Conservation (phyloP, 1,284 basidiomycete species). For the Pterulicium gracile region DNA sequence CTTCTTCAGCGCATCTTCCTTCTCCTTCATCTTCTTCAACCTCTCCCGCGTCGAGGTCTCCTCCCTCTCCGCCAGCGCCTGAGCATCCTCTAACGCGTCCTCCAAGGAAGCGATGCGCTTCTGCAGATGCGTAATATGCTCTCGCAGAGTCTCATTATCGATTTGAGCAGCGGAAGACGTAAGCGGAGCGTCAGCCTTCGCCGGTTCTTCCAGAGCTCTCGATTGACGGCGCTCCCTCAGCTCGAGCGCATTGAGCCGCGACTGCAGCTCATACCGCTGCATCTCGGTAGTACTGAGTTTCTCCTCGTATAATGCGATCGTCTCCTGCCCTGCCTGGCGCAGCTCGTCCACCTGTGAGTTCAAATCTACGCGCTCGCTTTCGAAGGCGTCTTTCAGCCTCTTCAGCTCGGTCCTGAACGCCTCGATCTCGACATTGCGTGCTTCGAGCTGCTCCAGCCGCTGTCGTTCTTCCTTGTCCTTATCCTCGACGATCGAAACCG, state of each 20-base stretch:
- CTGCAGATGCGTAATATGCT: slow-evolving; percentile 81
- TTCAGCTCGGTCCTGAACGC: slow-evolving; percentile 2
- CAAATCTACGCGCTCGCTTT: slow-evolving; percentile 59
- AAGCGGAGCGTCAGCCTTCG: slow-evolving; percentile 26
- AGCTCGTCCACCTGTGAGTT: slow-evolving; percentile 70
- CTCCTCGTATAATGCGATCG: slow-evolving; percentile 88
- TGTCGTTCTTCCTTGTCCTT: slow-evolving; percentile 32
- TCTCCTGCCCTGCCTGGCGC: slow-evolving; percentile 79
- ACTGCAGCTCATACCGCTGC: slow-evolving; percentile 72
- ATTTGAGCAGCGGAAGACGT: slow-evolving; percentile 56
- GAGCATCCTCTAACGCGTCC: slow-evolving; percentile 78
- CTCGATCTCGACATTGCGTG: neutral
- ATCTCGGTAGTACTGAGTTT: slow-evolving; percentile 61
- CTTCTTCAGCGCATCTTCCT: slow-evolving; percentile 60
- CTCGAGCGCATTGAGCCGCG: slow-evolving; percentile 54
- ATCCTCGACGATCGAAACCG: neutral
- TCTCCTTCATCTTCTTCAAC: slow-evolving; percentile 64
- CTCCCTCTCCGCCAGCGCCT: slow-evolving; percentile 62
- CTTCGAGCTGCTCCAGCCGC: slow-evolving; percentile 2
- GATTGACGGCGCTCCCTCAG: slow-evolving; percentile 33
- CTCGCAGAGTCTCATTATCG: slow-evolving; percentile 85
- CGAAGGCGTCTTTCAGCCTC: slow-evolving; percentile 29
- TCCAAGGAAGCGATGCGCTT: slow-evolving; percentile 69
- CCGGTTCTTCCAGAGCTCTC: slow-evolving; percentile 25
- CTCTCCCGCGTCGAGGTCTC: slow-evolving; percentile 55